These are phyloP conservation scores for Eucalyptus urophylla DNA, from an alignment of 345 rosid genomes.

Conservation along the genomic window DNA sequence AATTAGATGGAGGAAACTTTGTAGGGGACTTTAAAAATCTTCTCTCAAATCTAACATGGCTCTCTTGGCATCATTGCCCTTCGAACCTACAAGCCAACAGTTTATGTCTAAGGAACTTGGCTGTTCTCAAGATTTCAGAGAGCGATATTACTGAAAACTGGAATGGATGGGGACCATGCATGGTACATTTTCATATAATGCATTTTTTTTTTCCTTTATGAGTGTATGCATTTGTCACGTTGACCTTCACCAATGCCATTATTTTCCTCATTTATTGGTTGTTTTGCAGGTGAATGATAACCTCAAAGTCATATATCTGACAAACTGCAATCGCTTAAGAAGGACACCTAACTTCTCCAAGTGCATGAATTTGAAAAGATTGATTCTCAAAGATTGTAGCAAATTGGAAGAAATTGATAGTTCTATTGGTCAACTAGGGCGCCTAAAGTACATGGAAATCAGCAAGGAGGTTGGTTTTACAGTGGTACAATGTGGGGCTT, in stretches of 20 bases:
- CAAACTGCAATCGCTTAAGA: fast-evolving
- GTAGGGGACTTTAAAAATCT: neutral
- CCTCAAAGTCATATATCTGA: neutral
- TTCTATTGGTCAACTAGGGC: fast-evolving
- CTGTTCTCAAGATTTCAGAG: neutral
- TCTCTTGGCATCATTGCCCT: neutral
- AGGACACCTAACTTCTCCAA: neutral
- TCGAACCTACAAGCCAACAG: neutral
- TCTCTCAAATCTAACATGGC: neutral
- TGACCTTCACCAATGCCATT: neutral
- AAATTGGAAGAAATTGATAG: fast-evolving
- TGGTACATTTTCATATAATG: neutral
- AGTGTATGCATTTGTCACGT: no score
- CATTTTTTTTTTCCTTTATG: neutral
- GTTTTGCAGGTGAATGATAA: neutral
- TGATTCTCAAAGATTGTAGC: neutral
- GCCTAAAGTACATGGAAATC: neutral
- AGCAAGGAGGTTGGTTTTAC: fast-evolving
- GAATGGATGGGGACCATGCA: neutral
- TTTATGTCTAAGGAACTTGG: neutral
- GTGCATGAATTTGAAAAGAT: neutral
- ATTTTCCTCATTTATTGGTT: neutral
- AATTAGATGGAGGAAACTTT: no score
- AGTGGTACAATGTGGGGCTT: no score
- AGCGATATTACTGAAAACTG: neutral